phyloP scores from a whole-genome alignment of 1,139 yeast genomes.

The Blastobotrys elegans region DNA sequence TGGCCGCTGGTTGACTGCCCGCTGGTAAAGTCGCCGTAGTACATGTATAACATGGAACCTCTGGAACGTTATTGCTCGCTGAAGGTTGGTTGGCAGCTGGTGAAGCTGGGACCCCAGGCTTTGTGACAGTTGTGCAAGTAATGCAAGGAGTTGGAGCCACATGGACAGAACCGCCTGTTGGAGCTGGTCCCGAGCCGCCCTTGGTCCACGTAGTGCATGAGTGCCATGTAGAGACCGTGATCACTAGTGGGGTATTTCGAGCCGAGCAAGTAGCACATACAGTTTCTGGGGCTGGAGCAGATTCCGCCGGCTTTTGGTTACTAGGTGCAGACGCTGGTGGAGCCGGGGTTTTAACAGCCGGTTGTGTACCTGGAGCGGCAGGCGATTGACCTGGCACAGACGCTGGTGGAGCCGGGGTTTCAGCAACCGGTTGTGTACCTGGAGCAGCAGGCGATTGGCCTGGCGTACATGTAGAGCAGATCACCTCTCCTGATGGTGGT shows the following conservation, averaged over 20 bases:
- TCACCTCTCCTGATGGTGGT: not conserved
- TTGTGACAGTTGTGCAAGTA: not conserved
- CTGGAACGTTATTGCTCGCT: conserved; percentile 1
- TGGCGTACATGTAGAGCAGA: not conserved
- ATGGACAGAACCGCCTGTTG: not conserved
- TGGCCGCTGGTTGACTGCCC: not conserved
- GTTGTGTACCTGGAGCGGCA: not conserved
- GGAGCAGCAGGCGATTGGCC: not conserved
- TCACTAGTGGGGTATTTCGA: too few species aligned
- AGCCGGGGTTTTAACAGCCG: not conserved
- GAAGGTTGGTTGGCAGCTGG: not conserved
- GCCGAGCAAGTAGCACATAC: too few species aligned
- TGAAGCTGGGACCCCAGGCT: not conserved
- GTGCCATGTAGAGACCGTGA: too few species aligned
- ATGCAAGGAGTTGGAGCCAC: not conserved
- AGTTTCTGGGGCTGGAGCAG: not conserved
- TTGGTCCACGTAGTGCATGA: too few species aligned
- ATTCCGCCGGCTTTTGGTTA: too few species aligned
- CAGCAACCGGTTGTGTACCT: not conserved
- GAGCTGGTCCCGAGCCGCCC: too few species aligned
- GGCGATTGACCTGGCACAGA: not conserved
- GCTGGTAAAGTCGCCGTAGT: not conserved
- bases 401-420: not conserved
- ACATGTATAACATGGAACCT: not conserved
- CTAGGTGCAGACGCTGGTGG: too few species aligned